These are phyloP conservation scores for Xylaria sp. DNA, from an alignment of 2,329 filamentous ascomycete genomes.

Conservation along the genomic window DNA sequence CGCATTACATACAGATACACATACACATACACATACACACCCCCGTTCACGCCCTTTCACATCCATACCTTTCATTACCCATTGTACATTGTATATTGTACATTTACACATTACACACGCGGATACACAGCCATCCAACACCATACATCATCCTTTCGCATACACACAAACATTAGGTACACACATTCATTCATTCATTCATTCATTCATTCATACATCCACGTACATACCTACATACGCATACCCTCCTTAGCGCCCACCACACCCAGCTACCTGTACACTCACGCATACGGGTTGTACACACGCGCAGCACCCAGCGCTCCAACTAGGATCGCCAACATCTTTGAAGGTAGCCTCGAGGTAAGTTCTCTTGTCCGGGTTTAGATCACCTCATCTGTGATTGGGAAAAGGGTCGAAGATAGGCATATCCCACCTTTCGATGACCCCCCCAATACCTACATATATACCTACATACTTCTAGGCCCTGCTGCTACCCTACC, in stretches of 20 bases:
- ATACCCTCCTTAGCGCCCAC: no score
- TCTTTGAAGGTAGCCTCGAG: conserved; percentile 19
- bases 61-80: background rate
- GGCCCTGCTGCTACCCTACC: conserved; percentile 1
- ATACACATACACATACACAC: conserved; percentile 3
- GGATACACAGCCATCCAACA: no score
- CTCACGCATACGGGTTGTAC: background rate
- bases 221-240: background rate
- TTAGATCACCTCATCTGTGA: conserved; percentile 29
- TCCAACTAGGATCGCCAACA: conserved; percentile 21
- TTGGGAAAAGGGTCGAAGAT: conserved; percentile 17
- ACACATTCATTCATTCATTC: background rate
- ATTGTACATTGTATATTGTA: no score
- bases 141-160: no score
- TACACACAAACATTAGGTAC: background rate
- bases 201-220: background rate
- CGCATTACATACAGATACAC: background rate
- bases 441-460: conserved; percentile 14
- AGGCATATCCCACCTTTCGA: conserved; percentile 26
- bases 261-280: no score
- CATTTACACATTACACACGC: no score
- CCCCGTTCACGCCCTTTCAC: no score
- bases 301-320: conserved; percentile 12
- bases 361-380: conserved; percentile 6
- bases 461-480: conserved; percentile 3